Conservation (phyloP, 169 alveolate genomes). For the Eimeria tenella region DNA sequence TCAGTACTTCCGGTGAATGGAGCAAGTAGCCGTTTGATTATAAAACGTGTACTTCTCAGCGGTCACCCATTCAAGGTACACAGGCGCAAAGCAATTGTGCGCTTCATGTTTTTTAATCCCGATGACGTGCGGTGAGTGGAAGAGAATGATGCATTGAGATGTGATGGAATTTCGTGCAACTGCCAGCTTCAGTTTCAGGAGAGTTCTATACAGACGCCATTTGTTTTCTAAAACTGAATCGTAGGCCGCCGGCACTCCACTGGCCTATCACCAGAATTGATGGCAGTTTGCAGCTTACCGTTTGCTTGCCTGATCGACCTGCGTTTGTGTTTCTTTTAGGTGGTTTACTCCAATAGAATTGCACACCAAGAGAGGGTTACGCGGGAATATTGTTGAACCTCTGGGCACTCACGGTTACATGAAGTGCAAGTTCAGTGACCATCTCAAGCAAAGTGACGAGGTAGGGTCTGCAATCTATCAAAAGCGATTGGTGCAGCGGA, state of each 20-base stretch:
- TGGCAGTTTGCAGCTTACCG: neutral
- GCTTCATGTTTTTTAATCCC: slow-evolving; percentile 99
- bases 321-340: slow-evolving; percentile 69
- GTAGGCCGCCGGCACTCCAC: no score
- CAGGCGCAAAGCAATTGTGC: slow-evolving; percentile 96
- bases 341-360: slow-evolving; percentile 98
- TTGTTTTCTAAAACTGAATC: neutral
- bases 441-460: slow-evolving; percentile 96
- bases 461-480: slow-evolving; percentile 80
- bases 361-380: slow-evolving; percentile 97
- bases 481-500: neutral
- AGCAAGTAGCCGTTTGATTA: slow-evolving; percentile 95
- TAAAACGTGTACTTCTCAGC: slow-evolving; percentile 97
- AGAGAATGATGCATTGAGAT: neutral
- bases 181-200: neutral
- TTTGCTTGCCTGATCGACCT: neutral
- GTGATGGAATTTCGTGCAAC: neutral
- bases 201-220: neutral
- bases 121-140: slow-evolving; percentile 93
- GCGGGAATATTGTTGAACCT: slow-evolving; percentile 98
- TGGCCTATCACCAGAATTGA: neutral
- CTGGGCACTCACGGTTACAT: slow-evolving; percentile 99
- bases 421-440: slow-evolving; percentile 98
- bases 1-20: slow-evolving; percentile 87
- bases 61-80: slow-evolving; percentile 97